Evolutionary conservation across 768 basidiomycete genomes (phyloP), one percentile per base, ranked within the genome.

Genomic region (Auricularia sp.): DNA sequence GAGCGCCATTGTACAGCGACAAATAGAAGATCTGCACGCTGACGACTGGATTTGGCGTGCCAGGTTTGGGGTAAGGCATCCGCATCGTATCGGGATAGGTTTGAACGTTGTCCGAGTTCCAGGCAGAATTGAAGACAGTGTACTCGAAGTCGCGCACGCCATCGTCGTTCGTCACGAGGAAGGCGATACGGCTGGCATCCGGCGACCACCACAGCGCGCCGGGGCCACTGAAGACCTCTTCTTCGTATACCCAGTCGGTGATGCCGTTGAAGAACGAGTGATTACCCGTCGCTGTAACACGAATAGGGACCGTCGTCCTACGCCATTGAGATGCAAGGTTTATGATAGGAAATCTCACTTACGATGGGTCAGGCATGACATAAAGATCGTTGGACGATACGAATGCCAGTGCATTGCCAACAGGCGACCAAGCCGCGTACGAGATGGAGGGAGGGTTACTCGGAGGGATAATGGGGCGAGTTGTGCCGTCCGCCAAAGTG

Each of bases 231-330:
- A 94, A 89, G 29, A 98, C 85, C 73, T 97, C 94, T 72, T 96
- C 93, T 73, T 96, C 94, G 74, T 95, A 95, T 3, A 98, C 96
- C 96, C 97, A 98, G 73, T 97, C 94, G 0, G 94, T 92, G 1
- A 97, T 90, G 6, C 97, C 97, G 70, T 98, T 86, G 80, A 98
- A 97, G 16, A 95, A 80, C 0, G 89, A 88, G 0, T 85, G 81
- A 62, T 88, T 90, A 0, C 97, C 97, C 14, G 87, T 84, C 1
- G 79, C 77, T 1, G 96, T 99, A 10, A 98, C 80, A 10, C 88
- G 87, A 62, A 95, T 87, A 10, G 87, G 78, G 14, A 77, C 68
- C 1, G 79, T 72, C 2, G 76, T 73, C 7, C 75, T 69, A 35
- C 65, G 56, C 24, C 78, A 18, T 63, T 54, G 56, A 61, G 58